phyloP scores from a whole-genome alignment of 2,329 filamentous ascomycete species.

The Aspergillus flavus region DNA sequence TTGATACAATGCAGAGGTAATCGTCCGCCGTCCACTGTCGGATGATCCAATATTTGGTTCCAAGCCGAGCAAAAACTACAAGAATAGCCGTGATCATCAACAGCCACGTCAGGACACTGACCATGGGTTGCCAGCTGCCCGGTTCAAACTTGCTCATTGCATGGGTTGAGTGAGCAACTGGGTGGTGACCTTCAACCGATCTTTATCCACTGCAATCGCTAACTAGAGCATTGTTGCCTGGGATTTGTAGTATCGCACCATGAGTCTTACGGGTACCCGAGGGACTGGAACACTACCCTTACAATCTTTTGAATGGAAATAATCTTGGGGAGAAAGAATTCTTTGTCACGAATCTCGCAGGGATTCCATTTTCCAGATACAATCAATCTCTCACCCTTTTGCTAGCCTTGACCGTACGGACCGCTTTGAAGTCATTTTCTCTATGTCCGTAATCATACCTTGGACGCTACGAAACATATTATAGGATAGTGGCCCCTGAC shows the following conservation, averaged over 20 bases:
- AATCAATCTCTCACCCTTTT: background rate
- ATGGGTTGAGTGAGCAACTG: background rate
- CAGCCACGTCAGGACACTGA: slow-evolving; percentile 32
- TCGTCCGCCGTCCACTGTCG: slow-evolving; percentile 27
- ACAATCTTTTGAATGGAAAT: background rate
- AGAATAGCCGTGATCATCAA: slow-evolving; percentile 28
- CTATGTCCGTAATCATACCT: background rate
- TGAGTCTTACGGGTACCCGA: background rate
- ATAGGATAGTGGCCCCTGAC: background rate
- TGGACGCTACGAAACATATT: background rate
- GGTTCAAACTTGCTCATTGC: slow-evolving; percentile 1
- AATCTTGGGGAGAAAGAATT: background rate
- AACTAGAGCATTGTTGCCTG: background rate
- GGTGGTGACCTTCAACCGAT: background rate
- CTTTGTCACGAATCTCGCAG: background rate
- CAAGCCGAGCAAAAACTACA: slow-evolving; percentile 26
- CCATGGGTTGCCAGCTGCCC: slow-evolving; percentile 16
- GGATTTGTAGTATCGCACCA: background rate
- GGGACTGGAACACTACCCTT: background rate
- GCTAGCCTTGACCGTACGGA: background rate
- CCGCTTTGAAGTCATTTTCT: background rate
- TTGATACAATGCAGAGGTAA: slow-evolving; percentile 22
- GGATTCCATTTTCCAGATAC: background rate
- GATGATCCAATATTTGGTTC: slow-evolving; percentile 29
- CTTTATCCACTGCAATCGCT: background rate